Conservation (phyloP, 257 asterid genomes). For the Solanum sitiens region DNA sequence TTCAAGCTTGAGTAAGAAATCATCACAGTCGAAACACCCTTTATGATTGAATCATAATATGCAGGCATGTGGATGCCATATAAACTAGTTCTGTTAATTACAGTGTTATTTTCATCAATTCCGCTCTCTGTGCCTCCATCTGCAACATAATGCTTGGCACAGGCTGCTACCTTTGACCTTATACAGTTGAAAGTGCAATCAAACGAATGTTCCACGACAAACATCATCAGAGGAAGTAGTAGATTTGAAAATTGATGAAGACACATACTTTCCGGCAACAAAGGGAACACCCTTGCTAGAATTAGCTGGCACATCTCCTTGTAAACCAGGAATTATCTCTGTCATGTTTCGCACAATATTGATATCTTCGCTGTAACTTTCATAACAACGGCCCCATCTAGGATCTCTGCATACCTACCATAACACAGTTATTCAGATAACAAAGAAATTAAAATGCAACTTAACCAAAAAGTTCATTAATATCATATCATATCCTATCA, state of each 20-base stretch:
- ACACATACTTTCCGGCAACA: slow-evolving; percentile 16
- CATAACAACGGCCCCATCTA: slow-evolving; percentile 34
- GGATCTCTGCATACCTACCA: slow-evolving; percentile 11
- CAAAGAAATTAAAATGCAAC: neutral
- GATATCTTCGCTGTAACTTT: slow-evolving; percentile 29
- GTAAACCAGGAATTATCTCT: slow-evolving; percentile 19
- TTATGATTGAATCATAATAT: slow-evolving; percentile 9
- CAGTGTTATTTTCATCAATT: slow-evolving; percentile 18
- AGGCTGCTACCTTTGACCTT: slow-evolving; percentile 21
- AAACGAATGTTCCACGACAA: neutral
- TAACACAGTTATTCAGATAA: neutral
- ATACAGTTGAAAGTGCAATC: neutral
- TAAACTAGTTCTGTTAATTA: slow-evolving; percentile 9
- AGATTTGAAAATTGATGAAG: neutral
- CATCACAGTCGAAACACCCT: slow-evolving; percentile 26
- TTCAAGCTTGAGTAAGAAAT: slow-evolving; percentile 26
- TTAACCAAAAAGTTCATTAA: neutral
- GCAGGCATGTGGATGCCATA: slow-evolving; percentile 24
- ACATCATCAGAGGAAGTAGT: neutral
- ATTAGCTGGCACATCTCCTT: slow-evolving; percentile 20
- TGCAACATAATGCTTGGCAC: slow-evolving; percentile 32
- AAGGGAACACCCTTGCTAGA: slow-evolving; percentile 9
- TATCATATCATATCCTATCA: neutral
- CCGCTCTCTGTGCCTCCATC: slow-evolving; percentile 11
- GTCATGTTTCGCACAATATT: slow-evolving; percentile 19